Evolutionary conservation across 345 rosid genomes (phyloP).

Genomic region (Melaleuca quinquenervia): DNA sequence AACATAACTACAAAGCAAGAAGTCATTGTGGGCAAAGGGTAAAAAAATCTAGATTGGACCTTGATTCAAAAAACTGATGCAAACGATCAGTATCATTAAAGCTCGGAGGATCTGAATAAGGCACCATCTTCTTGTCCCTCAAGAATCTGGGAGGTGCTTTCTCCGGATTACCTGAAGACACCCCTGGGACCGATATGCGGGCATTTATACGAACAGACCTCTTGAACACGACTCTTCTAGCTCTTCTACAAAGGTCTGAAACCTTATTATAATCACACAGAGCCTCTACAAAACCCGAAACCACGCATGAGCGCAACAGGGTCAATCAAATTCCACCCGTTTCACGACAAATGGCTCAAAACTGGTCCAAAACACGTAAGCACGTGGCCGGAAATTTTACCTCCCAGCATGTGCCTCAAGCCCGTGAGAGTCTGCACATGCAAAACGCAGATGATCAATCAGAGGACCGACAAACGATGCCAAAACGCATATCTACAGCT

Average conservation of each 20-base stretch:
- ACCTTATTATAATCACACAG: not conserved
- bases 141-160: slow-evolving; percentile 17
- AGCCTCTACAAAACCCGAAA: slow-evolving; percentile 2
- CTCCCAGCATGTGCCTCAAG: slow-evolving; percentile 13
- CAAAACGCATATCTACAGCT: not conserved
- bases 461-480: not conserved
- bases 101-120: slow-evolving; percentile 77
- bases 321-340: not conserved
- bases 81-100: slow-evolving; percentile 40
- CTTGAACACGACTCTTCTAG: slow-evolving; percentile 5
- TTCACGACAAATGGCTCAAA: not conserved
- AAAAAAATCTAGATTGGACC: slow-evolving; percentile 17
- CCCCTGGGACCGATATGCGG: slow-evolving; percentile 41
- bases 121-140: slow-evolving; percentile 55
- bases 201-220: slow-evolving; percentile 45
- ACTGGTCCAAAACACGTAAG: not conserved
- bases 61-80: slow-evolving; percentile 54
- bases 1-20: not conserved
- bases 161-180: slow-evolving; percentile 11
- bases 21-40: not conserved
- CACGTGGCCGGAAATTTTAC: slow-evolving; percentile 23
- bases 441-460: not conserved
- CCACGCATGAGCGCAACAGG: not conserved
- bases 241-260: slow-evolving; percentile 8
- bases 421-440: slow-evolving; percentile 9